Percentiles rank a stretch among this genome's conserved stretches.
Conservation (phyloP, 371 early-diverging fungal genomes). For the Lichtheimia corymbifera region DNA sequence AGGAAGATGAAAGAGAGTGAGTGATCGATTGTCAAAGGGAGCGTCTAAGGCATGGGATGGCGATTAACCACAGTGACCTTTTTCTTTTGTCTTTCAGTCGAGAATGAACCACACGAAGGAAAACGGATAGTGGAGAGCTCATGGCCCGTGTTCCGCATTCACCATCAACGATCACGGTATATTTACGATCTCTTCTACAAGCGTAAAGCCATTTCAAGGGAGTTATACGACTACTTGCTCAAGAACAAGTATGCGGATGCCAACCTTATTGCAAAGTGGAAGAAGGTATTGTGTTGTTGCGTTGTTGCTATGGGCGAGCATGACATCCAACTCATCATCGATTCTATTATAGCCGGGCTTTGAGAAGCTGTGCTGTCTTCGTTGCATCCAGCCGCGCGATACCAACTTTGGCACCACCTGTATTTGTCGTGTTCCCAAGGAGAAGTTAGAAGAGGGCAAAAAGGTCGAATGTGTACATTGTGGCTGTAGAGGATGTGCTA, state of each 20-base stretch:
- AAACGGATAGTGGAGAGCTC: slow-evolving; percentile 91
- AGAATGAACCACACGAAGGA: slow-evolving; percentile 94
- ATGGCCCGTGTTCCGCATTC: slow-evolving; percentile 97
- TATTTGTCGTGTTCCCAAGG: slow-evolving; percentile 96
- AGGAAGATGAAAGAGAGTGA: slow-evolving; percentile 95
- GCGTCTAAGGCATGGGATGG: slow-evolving; percentile 5
- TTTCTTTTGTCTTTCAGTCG: slow-evolving; percentile 64
- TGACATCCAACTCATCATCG: too few species aligned
- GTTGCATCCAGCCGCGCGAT: slow-evolving; percentile 96
- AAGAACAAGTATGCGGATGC: slow-evolving; percentile 93
- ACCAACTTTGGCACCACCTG: slow-evolving; percentile 98
- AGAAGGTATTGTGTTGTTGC: slow-evolving; percentile 66
- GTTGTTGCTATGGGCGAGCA: too few species aligned
- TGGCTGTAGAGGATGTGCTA: slow-evolving; percentile 83
- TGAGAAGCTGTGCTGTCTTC: slow-evolving; percentile 97
- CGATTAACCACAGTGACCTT: not conserved
- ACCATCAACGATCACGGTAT: slow-evolving; percentile 96
- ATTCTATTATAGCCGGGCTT: slow-evolving; percentile 78
- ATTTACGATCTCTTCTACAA: slow-evolving; percentile 95
- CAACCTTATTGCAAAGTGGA: slow-evolving; percentile 98
- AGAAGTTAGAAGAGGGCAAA: slow-evolving; percentile 85
- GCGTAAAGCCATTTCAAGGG: slow-evolving; percentile 90
- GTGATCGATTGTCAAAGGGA: slow-evolving; percentile 13
- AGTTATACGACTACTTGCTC: slow-evolving; percentile 90
- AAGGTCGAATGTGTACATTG: slow-evolving; percentile 94